Conservation (phyloP, 106 monocot genomes). For the Dactylorhiza incarnata region DNA sequence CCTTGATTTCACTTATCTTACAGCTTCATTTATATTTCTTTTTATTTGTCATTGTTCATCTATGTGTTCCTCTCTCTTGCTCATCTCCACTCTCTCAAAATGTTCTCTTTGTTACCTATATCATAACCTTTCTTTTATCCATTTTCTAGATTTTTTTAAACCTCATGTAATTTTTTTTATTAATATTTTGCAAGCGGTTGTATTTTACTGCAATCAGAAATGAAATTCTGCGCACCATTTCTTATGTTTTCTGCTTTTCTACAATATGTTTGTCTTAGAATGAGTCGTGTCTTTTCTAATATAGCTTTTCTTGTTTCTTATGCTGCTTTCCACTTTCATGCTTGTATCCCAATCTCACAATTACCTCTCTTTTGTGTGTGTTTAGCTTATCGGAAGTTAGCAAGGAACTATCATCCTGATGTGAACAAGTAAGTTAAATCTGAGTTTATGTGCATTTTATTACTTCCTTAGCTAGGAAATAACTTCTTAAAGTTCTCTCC, state of each 20-base stretch:
- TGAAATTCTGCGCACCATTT: no score
- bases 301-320: not conserved
- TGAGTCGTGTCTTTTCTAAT: not conserved
- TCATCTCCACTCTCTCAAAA: no score
- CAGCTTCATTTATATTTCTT: no score
- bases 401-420: conserved; percentile 49
- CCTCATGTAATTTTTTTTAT: no score
- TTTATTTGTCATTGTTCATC: no score
- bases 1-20: no score
- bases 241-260: not conserved
- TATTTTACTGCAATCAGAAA: no score
- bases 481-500: not conserved
- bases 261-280: not conserved
- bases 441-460: not conserved
- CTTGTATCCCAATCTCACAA: not conserved
- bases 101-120: no score
- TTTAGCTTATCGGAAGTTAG: conserved; percentile 46
- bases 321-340: not conserved
- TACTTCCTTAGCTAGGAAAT: not conserved
- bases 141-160: no score
- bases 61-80: no score
- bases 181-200: no score
- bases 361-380: not conserved
- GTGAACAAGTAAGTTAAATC: conserved; percentile 38
- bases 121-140: no score